Evolutionary conservation across 2,329 filamentous ascomycete genomes (phyloP).

Genomic region (Tricladium varicosporioides): DNA sequence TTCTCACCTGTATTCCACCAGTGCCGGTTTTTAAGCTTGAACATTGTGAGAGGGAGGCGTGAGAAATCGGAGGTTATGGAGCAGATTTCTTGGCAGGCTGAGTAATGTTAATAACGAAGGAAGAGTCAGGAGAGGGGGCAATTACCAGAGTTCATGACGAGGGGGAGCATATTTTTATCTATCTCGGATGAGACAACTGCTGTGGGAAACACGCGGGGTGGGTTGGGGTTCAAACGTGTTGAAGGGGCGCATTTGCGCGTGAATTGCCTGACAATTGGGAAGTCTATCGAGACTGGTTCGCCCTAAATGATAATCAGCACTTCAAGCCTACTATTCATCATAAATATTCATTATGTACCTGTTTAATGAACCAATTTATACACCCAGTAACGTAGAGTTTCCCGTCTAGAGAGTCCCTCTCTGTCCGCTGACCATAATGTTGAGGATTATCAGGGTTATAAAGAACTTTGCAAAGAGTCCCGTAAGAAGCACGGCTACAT

Average conservation of each 20-base stretch:
- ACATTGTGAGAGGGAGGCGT: not conserved
- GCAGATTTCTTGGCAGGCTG: not conserved
- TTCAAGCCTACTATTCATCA: not conserved
- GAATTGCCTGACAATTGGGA: conserved; percentile 16
- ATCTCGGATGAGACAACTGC: conserved; percentile 11
- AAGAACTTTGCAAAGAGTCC: conserved; percentile 13
- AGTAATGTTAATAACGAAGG: not conserved
- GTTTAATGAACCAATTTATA: conserved; percentile 20
- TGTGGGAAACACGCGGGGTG: conserved; percentile 9
- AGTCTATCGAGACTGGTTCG: conserved; percentile 17
- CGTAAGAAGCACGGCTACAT: conserved; percentile 17
- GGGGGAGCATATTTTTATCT: conserved; percentile 11
- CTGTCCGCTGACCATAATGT: conserved; percentile 11
- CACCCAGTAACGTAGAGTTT: conserved; percentile 15
- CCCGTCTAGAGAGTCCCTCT: conserved; percentile 16
- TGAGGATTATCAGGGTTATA: conserved; percentile 9
- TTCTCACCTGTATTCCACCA: not conserved
- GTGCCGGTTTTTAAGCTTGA: conserved; percentile 6
- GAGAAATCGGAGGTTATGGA: conserved; percentile 1
- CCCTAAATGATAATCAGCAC: conserved; percentile 9
- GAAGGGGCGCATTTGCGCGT: conserved; percentile 10
- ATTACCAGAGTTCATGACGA: conserved; percentile 11
- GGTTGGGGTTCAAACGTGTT: conserved; percentile 4
- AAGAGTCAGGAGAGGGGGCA: not conserved
- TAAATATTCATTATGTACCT: conserved; percentile 1